phyloP scores from a whole-genome alignment of 1,284 basidiomycete species.

The Leucoagaricus sp. region DNA sequence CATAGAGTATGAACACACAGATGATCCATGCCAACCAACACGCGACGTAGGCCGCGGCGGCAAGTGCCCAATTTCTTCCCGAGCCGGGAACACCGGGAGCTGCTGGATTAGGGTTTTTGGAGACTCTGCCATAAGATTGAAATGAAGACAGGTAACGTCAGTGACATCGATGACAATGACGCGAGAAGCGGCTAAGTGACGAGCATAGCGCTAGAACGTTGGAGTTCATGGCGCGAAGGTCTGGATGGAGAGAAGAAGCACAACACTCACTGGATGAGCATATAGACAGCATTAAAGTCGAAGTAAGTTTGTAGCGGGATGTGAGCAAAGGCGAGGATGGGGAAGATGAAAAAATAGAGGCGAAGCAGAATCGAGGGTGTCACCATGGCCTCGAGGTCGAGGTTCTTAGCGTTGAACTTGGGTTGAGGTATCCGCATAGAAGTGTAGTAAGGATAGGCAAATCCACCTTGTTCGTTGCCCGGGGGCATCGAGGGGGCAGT shows the following conservation, averaged over 20 bases:
- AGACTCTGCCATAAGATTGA: conserved; percentile 46
- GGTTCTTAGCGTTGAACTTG: conserved; percentile 60
- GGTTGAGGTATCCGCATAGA: conserved; percentile 44
- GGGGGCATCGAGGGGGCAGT: conserved; percentile 39
- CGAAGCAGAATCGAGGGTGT: conserved; percentile 56
- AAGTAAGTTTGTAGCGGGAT: conserved; percentile 76
- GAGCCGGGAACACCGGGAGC: conserved; percentile 57
- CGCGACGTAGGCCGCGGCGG: conserved; percentile 74
- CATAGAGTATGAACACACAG: conserved; percentile 79
- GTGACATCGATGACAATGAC: background rate
- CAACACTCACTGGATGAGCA: conserved; percentile 69
- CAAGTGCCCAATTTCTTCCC: conserved; percentile 75
- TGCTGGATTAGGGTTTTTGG: conserved; percentile 67
- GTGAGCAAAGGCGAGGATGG: conserved; percentile 68
- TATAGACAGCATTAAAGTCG: conserved; percentile 80
- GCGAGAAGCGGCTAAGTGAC: conserved; percentile 9
- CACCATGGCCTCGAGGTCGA: conserved; percentile 61
- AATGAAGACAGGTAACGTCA: conserved; percentile 12
- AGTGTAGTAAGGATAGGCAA: conserved; percentile 10
- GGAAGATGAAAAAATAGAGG: conserved; percentile 67
- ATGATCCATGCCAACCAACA: conserved; percentile 78
- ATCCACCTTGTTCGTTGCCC: background rate
- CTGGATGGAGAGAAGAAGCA: conserved; percentile 1
- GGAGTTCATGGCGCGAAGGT: background rate
- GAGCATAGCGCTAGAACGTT: conserved; percentile 5